phyloP scores from a whole-genome alignment of 2,329 filamentous ascomycete species.

The Fusarium fracticaudum region DNA sequence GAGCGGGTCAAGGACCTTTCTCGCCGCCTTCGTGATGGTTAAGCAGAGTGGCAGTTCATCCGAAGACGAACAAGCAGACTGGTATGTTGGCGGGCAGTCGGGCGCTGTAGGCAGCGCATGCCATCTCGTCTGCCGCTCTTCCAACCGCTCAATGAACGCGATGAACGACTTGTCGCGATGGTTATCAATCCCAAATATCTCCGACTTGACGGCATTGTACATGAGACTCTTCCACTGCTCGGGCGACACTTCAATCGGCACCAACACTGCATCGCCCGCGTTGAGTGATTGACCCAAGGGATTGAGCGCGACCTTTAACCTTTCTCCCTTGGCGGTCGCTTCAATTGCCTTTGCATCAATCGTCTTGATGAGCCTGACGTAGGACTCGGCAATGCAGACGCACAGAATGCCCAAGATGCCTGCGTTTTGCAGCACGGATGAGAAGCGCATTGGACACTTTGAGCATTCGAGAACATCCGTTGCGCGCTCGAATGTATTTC shows the following conservation, averaged over 20 bases:
- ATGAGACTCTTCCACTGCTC: slow-evolving; percentile 7
- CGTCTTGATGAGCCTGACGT: neutral
- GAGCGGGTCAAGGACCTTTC: neutral
- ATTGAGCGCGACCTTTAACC: neutral
- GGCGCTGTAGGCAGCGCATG: neutral
- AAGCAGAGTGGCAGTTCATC: neutral
- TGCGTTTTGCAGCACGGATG: neutral
- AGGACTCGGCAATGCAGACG: neutral
- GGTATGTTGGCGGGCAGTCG: neutral
- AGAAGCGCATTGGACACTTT: neutral
- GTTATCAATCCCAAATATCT: neutral
- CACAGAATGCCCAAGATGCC: neutral
- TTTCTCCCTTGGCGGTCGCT: neutral
- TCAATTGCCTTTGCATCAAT: neutral
- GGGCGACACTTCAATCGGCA: slow-evolving; percentile 1
- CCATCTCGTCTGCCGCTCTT: slow-evolving; percentile 4
- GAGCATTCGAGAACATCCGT: neutral
- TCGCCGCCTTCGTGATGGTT: neutral
- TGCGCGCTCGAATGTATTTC: slow-evolving; percentile 1
- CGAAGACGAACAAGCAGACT: neutral
- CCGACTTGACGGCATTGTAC: neutral
- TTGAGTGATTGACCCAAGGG: neutral
- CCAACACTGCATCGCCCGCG: neutral
- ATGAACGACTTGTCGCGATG: neutral
- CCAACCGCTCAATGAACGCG: neutral